Base-by-base conservation (phyloP, 345 rosid species). In the Orychophragmus violaceus region DNA sequence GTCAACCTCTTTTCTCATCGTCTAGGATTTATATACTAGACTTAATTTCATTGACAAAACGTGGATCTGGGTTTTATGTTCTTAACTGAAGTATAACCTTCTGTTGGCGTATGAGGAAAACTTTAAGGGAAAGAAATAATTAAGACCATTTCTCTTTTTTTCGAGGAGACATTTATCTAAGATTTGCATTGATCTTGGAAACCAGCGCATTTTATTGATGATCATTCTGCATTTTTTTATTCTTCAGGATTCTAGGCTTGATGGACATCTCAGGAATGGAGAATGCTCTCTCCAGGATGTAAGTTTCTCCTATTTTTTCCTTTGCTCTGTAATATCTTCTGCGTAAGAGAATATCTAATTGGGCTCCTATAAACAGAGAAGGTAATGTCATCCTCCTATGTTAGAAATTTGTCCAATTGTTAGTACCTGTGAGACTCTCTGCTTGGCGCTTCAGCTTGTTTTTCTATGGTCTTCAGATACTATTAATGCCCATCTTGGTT, bases 161-260 rank as follows among this genome's bases (percentile, higher is more conserved):
- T 4, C 30, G 29, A 51, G 58, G 17, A 28, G 11, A 59, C 41
- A 14, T 60, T 9, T 60, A 67, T 45, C 62, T 60, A 14, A n/a
- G 52, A 59, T 74, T 53, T 35, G 24, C 33, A 17, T 59, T 23
- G 52, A 52, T 67, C 39, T 60, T 24, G 62, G 52, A 18, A 60
- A 37, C 50, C 48, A 44, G 35, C 4, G 5, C 62, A 66, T 32
- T 41, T 59, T 35, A 25, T 19, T 0, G 3, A n/a, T 60, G 33
- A 42, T 21, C 33, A 2, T 48, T 69, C 51, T 56, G 59, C 52
- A 16, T 64, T 13, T n/a, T n/a, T 77, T 59, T 17, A 44, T 70
- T 51, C 16, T 66, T 59, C 78, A 93, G 97, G 96, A 90, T 49
- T 69, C 18, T 62, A 81, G 76, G 84, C 64, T 75, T 45, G 84